These are phyloP conservation scores for Mortierella sp. DNA, from an alignment of 371 early-diverging fungal genomes.

Conservation along the genomic window DNA sequence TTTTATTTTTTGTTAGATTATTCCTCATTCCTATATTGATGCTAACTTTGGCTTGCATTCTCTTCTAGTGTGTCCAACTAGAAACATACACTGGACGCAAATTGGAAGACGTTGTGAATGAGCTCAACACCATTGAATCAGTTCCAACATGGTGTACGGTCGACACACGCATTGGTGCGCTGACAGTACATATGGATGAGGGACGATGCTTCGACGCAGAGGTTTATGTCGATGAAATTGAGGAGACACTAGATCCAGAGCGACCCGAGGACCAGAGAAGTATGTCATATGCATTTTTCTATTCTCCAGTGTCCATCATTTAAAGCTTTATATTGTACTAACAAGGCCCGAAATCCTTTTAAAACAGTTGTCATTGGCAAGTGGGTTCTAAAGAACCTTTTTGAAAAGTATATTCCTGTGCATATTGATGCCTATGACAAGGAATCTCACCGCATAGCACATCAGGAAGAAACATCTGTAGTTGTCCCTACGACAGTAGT, in stretches of 20 bases:
- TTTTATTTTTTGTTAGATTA: not conserved
- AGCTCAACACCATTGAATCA: conserved; percentile 80
- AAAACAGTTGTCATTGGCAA: conserved; percentile 81
- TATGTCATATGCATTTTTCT: conserved; percentile 41
- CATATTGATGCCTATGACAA: conserved; percentile 59
- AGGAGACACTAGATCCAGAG: conserved; percentile 59
- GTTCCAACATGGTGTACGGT: conserved; percentile 93
- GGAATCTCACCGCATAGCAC: conserved; percentile 37
- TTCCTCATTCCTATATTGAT: not conserved
- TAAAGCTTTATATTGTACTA: not conserved
- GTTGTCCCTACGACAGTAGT: conserved; percentile 39
- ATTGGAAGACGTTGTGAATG: conserved; percentile 71
- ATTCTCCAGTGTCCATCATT: not conserved
- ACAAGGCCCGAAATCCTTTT: not conserved
- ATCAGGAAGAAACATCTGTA: conserved; percentile 23
- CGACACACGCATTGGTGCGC: conserved; percentile 88
- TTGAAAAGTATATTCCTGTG: conserved; percentile 67
- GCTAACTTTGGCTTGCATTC: not conserved
- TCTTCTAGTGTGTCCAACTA: conserved; percentile 65
- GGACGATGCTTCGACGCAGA: conserved; percentile 85
- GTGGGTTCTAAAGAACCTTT: conserved; percentile 85
- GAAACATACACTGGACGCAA: conserved; percentile 71
- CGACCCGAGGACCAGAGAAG: conserved; percentile 80
- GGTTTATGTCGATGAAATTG: conserved; percentile 84
- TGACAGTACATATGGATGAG: conserved; percentile 91